Evolutionary conservation across 2,329 filamentous ascomycete genomes (phyloP).

Genomic region (Ascochyta rabiei): DNA sequence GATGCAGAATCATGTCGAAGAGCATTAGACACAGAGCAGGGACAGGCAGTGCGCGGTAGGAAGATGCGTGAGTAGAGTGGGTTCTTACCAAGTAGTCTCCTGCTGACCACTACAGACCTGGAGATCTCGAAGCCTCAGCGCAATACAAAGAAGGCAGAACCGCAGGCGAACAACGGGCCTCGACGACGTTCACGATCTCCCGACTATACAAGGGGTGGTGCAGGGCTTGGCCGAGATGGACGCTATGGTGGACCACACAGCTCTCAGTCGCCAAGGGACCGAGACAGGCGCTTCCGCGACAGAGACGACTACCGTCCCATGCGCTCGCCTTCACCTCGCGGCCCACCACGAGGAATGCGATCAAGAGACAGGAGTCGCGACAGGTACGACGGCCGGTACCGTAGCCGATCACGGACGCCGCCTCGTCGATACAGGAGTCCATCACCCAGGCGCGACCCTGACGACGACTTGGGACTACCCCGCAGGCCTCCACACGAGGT

Average conservation of each 20-base stretch:
- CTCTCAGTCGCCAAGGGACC: conserved; percentile 49
- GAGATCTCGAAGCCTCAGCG: conserved; percentile 90
- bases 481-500: conserved; percentile 75
- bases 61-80: conserved; percentile 79
- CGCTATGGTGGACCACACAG: conserved; percentile 46
- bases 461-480: conserved; percentile 73
- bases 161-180: conserved; percentile 43
- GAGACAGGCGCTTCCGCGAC: conserved; percentile 62
- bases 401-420: conserved; percentile 69
- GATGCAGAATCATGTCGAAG: conserved; percentile 73
- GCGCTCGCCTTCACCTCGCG: conserved; percentile 55
- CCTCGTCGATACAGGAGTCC: conserved; percentile 71
- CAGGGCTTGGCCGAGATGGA: conserved; percentile 49
- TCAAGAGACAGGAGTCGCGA: conserved; percentile 51
- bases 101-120: conserved; percentile 66
- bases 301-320: conserved; percentile 63
- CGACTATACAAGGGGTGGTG: conserved; percentile 59
- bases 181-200: conserved; percentile 67
- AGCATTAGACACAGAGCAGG: conserved; percentile 80
- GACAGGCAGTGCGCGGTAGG: conserved; percentile 80
- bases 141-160: conserved; percentile 66
- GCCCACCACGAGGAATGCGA: conserved; percentile 45
- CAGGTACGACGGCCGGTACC: conserved; percentile 57
- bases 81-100: background rate
- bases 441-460: conserved; percentile 65